A percentile compares a stretch with the other conserved stretches of the same genome.
phyloP scores from a whole-genome alignment of 345 rosid species.

The Eucalyptus cladocalyx region DNA sequence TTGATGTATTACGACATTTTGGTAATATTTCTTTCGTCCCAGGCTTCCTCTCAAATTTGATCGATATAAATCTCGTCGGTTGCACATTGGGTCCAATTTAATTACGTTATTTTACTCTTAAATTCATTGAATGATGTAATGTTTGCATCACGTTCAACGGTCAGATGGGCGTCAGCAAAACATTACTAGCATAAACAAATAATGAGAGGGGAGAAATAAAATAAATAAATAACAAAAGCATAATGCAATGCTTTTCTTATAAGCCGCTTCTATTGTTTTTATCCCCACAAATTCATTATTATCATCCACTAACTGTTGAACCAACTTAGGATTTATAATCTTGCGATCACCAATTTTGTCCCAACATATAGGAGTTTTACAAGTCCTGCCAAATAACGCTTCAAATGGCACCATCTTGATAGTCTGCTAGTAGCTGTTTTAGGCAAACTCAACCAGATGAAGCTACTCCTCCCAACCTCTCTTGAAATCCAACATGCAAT shows the following conservation, averaged over 20 bases:
- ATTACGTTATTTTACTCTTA: background rate
- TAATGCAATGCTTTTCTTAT: too few relatives aligned
- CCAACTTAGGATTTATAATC: rapidly evolving
- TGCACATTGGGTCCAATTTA: background rate
- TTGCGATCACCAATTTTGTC: rapidly evolving
- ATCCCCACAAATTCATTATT: background rate
- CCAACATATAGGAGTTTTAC: too few relatives aligned
- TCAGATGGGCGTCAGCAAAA: background rate
- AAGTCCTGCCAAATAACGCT: too few relatives aligned
- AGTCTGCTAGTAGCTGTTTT: rapidly evolving
- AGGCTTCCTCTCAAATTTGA: background rate
- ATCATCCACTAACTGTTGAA: conserved; percentile 14
- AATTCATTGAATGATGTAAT: background rate
- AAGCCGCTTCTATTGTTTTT: too few relatives aligned
- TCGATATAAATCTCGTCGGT: background rate
- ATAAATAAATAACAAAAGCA: background rate
- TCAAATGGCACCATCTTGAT: too few relatives aligned
- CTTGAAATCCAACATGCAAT: too few relatives aligned
- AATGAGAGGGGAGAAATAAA: background rate
- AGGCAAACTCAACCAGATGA: rapidly evolving
- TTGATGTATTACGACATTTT: background rate
- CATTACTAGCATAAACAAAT: background rate
- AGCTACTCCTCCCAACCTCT: rapidly evolving
- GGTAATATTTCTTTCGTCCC: background rate
- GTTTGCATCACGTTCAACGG: background rate